A percentile compares a stretch with the other conserved stretches of the same genome.
phyloP scores from a whole-genome alignment of 2,329 filamentous ascomycete species.

The Chalaropsis ovoidea region DNA sequence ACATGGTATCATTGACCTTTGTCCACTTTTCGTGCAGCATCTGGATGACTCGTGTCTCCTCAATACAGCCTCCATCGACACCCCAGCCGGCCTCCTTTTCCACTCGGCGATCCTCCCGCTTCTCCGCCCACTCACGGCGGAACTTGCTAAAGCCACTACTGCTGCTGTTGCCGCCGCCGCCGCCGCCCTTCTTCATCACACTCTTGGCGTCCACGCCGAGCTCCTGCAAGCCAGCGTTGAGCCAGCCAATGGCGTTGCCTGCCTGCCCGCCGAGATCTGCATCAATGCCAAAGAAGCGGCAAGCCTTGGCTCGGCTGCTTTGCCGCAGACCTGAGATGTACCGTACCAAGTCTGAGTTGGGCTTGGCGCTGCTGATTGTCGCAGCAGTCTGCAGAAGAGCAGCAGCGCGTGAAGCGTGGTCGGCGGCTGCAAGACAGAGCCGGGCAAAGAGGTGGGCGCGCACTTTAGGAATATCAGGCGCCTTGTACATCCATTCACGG shows the following conservation, averaged over 20 bases:
- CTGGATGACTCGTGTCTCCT: constrained; percentile 76
- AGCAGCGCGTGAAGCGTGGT: constrained; percentile 68
- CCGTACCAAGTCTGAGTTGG: constrained; percentile 55
- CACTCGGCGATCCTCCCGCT: constrained; percentile 66
- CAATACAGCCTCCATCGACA: constrained; percentile 68
- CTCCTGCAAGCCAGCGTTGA: constrained; percentile 65
- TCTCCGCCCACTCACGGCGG: constrained; percentile 65
- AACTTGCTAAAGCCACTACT: constrained; percentile 51
- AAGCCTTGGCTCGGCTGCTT: constrained; percentile 72
- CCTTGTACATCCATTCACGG: constrained; percentile 93
- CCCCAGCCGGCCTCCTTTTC: constrained; percentile 68
- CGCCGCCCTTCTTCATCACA: constrained; percentile 40
- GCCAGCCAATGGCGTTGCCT: constrained; percentile 78
- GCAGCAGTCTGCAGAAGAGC: constrained; percentile 39
- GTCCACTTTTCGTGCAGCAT: constrained; percentile 84
- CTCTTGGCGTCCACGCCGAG: constrained; percentile 50
- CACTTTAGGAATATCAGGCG: constrained; percentile 78
- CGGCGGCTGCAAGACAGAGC: constrained; percentile 75
- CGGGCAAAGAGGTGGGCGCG: constrained; percentile 79
- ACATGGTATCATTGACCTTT: constrained; percentile 86
- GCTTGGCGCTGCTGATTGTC: constrained; percentile 32
- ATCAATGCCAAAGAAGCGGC: constrained; percentile 82
- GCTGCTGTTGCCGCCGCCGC: not conserved
- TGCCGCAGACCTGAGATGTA: constrained; percentile 68
- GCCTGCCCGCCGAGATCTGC: constrained; percentile 73